These are phyloP conservation scores for Psilocybe azurescens DNA, from an alignment of 768 basidiomycete genomes.

Conservation along the genomic window DNA sequence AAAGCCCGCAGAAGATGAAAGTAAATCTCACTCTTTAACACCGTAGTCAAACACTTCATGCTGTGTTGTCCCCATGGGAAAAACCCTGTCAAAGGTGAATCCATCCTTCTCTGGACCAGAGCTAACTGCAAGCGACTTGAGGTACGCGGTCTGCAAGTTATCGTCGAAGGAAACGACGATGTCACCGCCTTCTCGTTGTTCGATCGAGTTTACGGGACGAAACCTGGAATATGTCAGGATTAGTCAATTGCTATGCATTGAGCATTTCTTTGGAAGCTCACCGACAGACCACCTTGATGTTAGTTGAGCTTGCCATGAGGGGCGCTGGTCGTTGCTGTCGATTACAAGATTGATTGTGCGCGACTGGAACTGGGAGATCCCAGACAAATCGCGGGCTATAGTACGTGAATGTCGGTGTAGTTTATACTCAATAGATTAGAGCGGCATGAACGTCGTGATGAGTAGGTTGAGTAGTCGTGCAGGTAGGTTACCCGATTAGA, in stretches of 20 bases:
- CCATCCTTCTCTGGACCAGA: conserved; percentile 95
- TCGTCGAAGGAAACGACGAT: conserved; percentile 91
- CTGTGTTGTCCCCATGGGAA: conserved; percentile 91
- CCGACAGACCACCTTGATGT: conserved; percentile 99
- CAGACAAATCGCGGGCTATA: conserved; percentile 1
- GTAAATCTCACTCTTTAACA: conserved; percentile 83
- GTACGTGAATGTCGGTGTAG: conserved; percentile 4
- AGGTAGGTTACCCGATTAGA: conserved; percentile 16
- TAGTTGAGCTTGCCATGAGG: conserved; percentile 76
- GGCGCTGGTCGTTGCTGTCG: conserved; percentile 15
- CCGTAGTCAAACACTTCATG: conserved; percentile 98
- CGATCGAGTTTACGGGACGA: conserved; percentile 93
- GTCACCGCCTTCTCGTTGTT: conserved; percentile 85
- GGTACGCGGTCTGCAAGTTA: conserved; percentile 80
- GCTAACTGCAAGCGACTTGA: conserved; percentile 71
- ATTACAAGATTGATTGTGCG: conserved; percentile 4
- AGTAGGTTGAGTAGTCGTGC: conserved; percentile 1
- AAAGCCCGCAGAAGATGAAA: conserved; percentile 6
- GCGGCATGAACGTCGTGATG: conserved; percentile 23
- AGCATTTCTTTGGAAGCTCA: conserved; percentile 43
- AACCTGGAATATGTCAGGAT: conserved; percentile 59
- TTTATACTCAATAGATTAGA: conserved; percentile 10
- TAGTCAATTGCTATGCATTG: not conserved
- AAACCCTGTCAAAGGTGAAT: conserved; percentile 97
- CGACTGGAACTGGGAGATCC: not conserved